These are phyloP conservation scores for Fusarium sp. DNA, from an alignment of 2,329 filamentous ascomycete species.

Conservation along the genomic window DNA sequence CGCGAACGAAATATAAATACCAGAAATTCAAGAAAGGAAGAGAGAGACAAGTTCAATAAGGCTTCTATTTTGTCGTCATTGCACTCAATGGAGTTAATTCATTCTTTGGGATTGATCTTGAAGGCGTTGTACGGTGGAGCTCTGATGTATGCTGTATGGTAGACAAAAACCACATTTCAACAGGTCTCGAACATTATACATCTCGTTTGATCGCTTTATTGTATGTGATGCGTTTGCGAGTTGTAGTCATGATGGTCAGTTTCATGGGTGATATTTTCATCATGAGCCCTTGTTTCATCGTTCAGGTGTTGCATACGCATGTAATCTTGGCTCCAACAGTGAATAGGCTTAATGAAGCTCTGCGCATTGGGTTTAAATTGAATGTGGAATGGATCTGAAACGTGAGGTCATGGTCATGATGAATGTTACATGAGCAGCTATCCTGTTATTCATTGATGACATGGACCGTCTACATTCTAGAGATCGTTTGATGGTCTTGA, in stretches of 20 bases:
- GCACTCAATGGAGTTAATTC: slow-evolving; percentile 40
- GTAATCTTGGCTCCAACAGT: background rate
- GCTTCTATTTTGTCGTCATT: slow-evolving; percentile 11
- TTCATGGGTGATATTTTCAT: background rate
- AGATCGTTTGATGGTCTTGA: background rate
- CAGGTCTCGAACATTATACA: background rate
- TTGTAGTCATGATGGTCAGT: background rate
- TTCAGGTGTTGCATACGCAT: background rate
- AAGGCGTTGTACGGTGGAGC: slow-evolving; percentile 40
- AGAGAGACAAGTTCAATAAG: background rate
- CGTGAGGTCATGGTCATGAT: background rate
- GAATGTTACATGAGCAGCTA: background rate
- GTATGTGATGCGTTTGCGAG: background rate
- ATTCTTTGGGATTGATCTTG: slow-evolving; percentile 32
- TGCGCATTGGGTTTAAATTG: too few species aligned
- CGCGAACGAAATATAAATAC: background rate
- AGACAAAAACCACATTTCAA: slow-evolving; percentile 37
- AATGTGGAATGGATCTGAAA: too few species aligned
- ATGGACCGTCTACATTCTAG: background rate
- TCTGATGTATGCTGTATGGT: slow-evolving; percentile 30
- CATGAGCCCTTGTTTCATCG: background rate
- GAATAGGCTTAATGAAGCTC: too few species aligned
- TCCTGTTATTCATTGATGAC: background rate
- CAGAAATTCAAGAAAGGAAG: background rate
- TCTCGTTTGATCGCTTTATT: too few species aligned